phyloP scores from a whole-genome alignment of 768 basidiomycete genomes.

The Russula abietina region DNA sequence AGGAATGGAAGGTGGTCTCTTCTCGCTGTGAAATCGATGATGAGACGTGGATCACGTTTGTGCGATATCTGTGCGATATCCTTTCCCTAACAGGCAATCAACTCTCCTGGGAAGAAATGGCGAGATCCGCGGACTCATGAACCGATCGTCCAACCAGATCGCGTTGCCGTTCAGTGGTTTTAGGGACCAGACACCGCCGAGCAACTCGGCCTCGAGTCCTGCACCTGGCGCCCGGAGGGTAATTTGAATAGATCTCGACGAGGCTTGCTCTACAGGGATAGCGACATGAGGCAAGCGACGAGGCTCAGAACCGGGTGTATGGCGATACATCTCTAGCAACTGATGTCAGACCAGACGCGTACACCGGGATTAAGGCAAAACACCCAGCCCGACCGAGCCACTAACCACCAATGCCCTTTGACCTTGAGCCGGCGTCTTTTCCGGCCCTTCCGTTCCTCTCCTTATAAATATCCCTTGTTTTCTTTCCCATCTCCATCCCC shows the following conservation, averaged over 20 bases:
- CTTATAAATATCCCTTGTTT: constrained; percentile 22
- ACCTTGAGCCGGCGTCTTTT: constrained; percentile 16
- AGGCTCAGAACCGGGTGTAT: constrained; percentile 6
- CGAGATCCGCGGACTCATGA: constrained; percentile 21
- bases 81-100: not conserved
- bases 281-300: constrained; percentile 14
- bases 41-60: constrained; percentile 10
- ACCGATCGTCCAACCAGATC: constrained; percentile 22
- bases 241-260: constrained; percentile 18
- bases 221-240: constrained; percentile 10
- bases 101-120: constrained; percentile 16
- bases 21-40: constrained; percentile 5
- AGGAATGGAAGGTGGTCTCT: constrained; percentile 19
- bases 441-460: constrained; percentile 16
- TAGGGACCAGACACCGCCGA: constrained; percentile 21
- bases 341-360: constrained; percentile 22
- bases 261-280: constrained; percentile 12
- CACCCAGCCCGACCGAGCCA: not conserved
- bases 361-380: not conserved
- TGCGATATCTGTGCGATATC: not conserved
- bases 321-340: constrained; percentile 12
- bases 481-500: constrained; percentile 11
- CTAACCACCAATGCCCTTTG: constrained; percentile 5
- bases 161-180: constrained; percentile 19
- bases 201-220: constrained; percentile 20